Evolutionary conservation across 2,329 filamentous ascomycete species (phyloP).

Genomic region (Fusarium scirpi): DNA sequence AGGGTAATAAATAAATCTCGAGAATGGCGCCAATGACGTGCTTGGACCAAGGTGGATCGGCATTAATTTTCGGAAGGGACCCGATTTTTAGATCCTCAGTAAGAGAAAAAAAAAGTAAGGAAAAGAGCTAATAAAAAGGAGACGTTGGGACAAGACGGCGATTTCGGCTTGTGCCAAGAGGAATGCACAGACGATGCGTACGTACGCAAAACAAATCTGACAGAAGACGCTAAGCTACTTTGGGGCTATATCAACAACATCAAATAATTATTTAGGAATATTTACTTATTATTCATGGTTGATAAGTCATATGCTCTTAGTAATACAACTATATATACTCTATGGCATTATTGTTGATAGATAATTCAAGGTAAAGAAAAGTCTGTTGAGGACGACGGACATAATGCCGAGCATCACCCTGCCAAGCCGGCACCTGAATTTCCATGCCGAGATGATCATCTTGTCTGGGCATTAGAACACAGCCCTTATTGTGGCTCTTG

Average conservation of each 20-base stretch:
- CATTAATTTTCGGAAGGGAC: constrained; percentile 2
- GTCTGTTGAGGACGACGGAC: not conserved
- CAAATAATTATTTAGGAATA: too few relatives aligned
- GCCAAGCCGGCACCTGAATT: constrained; percentile 22
- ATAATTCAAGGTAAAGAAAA: too few relatives aligned
- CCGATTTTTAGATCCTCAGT: not conserved
- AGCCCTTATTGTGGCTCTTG: not conserved
- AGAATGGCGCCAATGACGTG: constrained; percentile 31
- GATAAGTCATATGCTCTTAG: too few relatives aligned
- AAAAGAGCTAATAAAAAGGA: not conserved
- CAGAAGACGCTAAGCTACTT: not conserved
- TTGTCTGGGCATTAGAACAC: not conserved
- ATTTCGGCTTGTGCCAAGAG: constrained; percentile 29
- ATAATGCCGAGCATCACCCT: constrained; percentile 1
- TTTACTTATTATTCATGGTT: not conserved
- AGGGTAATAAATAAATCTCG: constrained; percentile 18
- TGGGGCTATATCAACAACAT: too few relatives aligned
- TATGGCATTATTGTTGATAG: too few relatives aligned
- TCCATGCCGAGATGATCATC: constrained; percentile 10
- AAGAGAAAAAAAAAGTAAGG: not conserved
- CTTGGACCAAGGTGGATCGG: constrained; percentile 17
- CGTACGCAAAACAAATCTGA: constrained; percentile 4
- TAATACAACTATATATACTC: too few relatives aligned
- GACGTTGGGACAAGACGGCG: not conserved
- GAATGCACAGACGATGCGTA: constrained; percentile 20